These are phyloP conservation scores for Cryphonectria parasitica DNA, from an alignment of 2,329 filamentous ascomycete species.

Conservation along the genomic window DNA sequence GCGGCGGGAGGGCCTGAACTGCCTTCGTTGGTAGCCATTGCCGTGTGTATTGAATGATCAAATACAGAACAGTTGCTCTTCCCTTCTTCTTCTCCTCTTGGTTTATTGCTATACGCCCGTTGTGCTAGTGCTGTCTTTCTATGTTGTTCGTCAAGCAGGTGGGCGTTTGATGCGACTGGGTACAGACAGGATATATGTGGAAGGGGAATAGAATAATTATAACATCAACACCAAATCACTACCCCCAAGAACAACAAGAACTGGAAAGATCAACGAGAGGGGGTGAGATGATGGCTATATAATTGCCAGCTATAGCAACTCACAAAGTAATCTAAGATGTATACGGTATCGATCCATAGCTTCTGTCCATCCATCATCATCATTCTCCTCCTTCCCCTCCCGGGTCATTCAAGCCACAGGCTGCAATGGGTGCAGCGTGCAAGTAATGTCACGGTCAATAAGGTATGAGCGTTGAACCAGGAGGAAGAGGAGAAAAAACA, in stretches of 20 bases:
- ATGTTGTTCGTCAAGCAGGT: not conserved
- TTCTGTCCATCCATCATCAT: not conserved
- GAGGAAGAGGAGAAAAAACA: not conserved
- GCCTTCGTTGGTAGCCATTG: not conserved
- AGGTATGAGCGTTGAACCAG: slow-evolving; percentile 2
- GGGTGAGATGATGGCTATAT: not conserved
- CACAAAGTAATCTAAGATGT: too few relatives aligned
- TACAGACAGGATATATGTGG: too few relatives aligned
- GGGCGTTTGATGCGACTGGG: too few relatives aligned
- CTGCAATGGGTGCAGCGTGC: too few relatives aligned
- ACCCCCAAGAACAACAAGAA: too few relatives aligned
- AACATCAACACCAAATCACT: too few relatives aligned
- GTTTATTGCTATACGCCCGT: not conserved
- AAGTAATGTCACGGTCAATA: not conserved
- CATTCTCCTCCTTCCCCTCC: too few relatives aligned
- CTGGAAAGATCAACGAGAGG: too few relatives aligned
- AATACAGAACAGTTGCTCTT: too few relatives aligned
- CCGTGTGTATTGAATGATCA: not conserved
- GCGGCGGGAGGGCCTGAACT: not conserved
- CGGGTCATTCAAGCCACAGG: not conserved
- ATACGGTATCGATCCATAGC: too few relatives aligned
- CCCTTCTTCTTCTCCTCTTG: not conserved
- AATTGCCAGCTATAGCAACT: not conserved
- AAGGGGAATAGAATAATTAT: too few relatives aligned
- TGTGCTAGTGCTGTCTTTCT: not conserved